phyloP scores from a whole-genome alignment of 148 eudicot species.

The Persicaria maculosa region DNA sequence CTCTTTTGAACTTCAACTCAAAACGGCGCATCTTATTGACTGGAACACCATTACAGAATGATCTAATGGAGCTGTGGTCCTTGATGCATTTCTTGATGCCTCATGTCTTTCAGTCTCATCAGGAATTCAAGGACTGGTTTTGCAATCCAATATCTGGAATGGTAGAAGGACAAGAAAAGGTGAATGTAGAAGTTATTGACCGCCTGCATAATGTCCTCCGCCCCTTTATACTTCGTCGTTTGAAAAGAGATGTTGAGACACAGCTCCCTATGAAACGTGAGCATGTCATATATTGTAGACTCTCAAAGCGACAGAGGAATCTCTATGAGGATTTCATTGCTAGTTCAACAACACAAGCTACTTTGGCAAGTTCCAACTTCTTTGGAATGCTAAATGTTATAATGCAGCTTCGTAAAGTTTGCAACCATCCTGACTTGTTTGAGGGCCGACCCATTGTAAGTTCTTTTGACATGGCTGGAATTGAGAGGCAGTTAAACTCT shows the following conservation, averaged over 20 bases:
- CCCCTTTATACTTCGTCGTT: slow-evolving; percentile 91
- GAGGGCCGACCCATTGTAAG: slow-evolving; percentile 99
- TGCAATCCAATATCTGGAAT: slow-evolving; percentile 94
- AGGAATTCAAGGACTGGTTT: slow-evolving; percentile 99
- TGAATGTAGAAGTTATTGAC: slow-evolving; percentile 95
- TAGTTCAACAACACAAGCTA: slow-evolving; percentile 94
- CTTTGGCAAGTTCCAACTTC: slow-evolving; percentile 84
- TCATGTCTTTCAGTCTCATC: slow-evolving; percentile 97
- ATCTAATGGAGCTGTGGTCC: slow-evolving; percentile 99
- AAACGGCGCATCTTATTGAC: slow-evolving; percentile 95
- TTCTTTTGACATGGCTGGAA: slow-evolving; percentile 93
- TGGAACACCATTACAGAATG: slow-evolving; percentile 98
- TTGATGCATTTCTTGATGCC: slow-evolving; percentile 99
- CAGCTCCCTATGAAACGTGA: slow-evolving; percentile 90
- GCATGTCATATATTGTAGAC: slow-evolving; percentile 92
- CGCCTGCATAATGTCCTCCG: slow-evolving; percentile 97
- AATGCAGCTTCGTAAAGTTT: slow-evolving; percentile 99
- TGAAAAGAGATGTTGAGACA: slow-evolving; percentile 96
- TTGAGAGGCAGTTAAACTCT: slow-evolving; percentile 73
- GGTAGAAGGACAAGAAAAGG: slow-evolving; percentile 98
- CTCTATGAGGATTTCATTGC: slow-evolving; percentile 98
- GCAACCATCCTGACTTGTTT: slow-evolving; percentile 99
- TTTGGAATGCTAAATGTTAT: slow-evolving; percentile 96
- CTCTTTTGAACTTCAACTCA: slow-evolving; percentile 89
- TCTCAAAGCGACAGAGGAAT: slow-evolving; percentile 93